Conservation (phyloP, 768 basidiomycete species). For the Paxillus involutus region DNA sequence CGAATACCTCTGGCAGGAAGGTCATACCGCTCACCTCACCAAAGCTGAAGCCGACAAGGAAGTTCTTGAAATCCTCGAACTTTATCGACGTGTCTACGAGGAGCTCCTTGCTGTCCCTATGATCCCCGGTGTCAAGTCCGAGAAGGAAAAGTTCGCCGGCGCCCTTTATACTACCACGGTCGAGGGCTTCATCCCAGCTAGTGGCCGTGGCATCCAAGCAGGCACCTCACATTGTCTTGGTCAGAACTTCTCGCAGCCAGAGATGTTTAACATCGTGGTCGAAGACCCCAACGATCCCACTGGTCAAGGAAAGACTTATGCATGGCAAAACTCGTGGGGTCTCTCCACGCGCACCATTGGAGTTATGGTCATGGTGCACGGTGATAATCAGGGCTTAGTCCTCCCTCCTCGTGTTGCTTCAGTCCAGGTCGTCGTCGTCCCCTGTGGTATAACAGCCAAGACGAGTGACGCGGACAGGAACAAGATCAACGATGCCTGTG, state of each 20-base stretch:
- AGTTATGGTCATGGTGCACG: constrained; percentile 99
- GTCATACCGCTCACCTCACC: constrained; percentile 92
- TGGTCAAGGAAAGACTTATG: constrained; percentile 69
- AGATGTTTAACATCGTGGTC: constrained; percentile 98
- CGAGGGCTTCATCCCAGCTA: constrained; percentile 96
- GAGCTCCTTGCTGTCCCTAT: constrained; percentile 97
- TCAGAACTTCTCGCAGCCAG: constrained; percentile 93
- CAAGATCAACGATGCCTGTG: constrained; percentile 74
- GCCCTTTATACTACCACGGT: constrained; percentile 97
- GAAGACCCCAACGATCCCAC: constrained; percentile 85
- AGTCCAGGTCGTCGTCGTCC: constrained; percentile 88
- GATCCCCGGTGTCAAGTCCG: constrained; percentile 94
- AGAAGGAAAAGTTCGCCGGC: constrained; percentile 99
- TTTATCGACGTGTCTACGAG: constrained; percentile 94
- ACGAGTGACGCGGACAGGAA: constrained; percentile 65
- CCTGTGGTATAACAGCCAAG: constrained; percentile 92
- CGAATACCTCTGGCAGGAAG: constrained; percentile 99
- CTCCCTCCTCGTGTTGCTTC: constrained; percentile 97
- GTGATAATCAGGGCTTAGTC: constrained; percentile 96
- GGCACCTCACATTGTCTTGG: constrained; percentile 98
- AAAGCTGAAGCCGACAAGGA: constrained; percentile 89
- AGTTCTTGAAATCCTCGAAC: constrained; percentile 91
- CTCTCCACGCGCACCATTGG: constrained; percentile 94
- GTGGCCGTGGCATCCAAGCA: constrained; percentile 96
- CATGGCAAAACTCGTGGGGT: constrained; percentile 99